phyloP scores from a whole-genome alignment of 768 basidiomycete genomes.

The Albatrellus ellisii region DNA sequence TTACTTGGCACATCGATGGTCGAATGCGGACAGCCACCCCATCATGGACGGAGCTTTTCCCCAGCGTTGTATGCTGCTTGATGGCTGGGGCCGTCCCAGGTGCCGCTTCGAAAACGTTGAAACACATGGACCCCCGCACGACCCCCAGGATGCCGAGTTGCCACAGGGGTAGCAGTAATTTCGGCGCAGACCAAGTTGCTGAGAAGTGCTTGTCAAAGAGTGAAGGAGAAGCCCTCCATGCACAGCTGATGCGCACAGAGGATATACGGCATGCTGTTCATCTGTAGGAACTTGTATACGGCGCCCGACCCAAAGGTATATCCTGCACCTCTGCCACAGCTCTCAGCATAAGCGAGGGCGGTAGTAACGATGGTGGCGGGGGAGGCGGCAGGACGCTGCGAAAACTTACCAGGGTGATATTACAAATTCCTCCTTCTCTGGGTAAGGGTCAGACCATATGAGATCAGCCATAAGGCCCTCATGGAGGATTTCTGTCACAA shows the following conservation, averaged over 20 bases:
- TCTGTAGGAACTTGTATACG: constrained; percentile 90
- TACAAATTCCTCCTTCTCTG: constrained; percentile 97
- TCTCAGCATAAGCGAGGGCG: constrained; percentile 1
- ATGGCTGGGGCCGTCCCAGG: constrained; percentile 85
- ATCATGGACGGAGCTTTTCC: too few species aligned
- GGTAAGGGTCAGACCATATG: constrained; percentile 98
- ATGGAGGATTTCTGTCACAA: constrained; percentile 77
- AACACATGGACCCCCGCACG: constrained; percentile 75
- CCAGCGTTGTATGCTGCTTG: constrained; percentile 56
- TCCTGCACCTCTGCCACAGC: constrained; percentile 66
- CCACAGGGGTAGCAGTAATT: constrained; percentile 97
- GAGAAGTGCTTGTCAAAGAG: constrained; percentile 88
- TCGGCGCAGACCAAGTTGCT: constrained; percentile 98
- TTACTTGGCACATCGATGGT: too few species aligned
- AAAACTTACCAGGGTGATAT: constrained; percentile 79
- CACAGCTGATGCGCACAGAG: constrained; percentile 95
- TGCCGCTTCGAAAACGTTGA: constrained; percentile 96
- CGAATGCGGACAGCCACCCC: too few species aligned
- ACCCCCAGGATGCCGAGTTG: constrained; percentile 90
- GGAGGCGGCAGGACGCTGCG: constrained; percentile 7
- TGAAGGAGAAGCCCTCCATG: constrained; percentile 94
- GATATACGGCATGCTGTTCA: constrained; percentile 93
- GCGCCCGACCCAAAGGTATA: constrained; percentile 97
- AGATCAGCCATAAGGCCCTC: constrained; percentile 99
- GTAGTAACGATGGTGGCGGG: too few species aligned